These are phyloP conservation scores for Colletotrichum scovillei DNA, from an alignment of 2,329 filamentous ascomycete species.

Conservation along the genomic window DNA sequence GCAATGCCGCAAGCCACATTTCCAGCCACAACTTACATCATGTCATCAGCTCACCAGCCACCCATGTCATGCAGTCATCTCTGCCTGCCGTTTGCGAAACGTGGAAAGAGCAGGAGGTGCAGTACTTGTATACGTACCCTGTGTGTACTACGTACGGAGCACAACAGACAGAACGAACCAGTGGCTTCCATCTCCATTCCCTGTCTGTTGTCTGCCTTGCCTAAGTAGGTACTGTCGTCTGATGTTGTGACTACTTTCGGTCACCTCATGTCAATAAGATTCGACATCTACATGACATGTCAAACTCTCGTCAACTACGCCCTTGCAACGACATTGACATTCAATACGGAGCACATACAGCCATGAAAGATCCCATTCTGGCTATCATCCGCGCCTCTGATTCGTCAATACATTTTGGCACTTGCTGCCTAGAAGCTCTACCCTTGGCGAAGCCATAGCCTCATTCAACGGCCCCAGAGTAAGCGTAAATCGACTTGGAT, in stretches of 20 bases:
- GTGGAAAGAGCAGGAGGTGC: not conserved
- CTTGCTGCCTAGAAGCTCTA: slow-evolving; percentile 4
- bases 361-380: not conserved
- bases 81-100: not conserved
- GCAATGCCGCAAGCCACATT: too few species aligned
- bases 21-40: too few species aligned
- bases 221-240: not conserved
- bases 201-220: not conserved
- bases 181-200: not conserved
- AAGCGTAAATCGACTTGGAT: not conserved
- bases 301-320: not conserved
- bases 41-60: not conserved
- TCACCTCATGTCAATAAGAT: not conserved
- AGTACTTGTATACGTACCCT: not conserved
- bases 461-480: slow-evolving; percentile 1
- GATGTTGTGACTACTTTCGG: not conserved
- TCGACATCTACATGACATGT: not conserved
- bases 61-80: not conserved
- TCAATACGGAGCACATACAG: not conserved
- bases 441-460: slow-evolving; percentile 9
- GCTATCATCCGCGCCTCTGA: not conserved
- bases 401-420: not conserved
- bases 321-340: slow-evolving; percentile 22
- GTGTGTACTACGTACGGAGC: too few species aligned
- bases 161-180: not conserved